Evolutionary conservation across 129 eudicot species (phyloP).

Genomic region (Solidago caesia): DNA sequence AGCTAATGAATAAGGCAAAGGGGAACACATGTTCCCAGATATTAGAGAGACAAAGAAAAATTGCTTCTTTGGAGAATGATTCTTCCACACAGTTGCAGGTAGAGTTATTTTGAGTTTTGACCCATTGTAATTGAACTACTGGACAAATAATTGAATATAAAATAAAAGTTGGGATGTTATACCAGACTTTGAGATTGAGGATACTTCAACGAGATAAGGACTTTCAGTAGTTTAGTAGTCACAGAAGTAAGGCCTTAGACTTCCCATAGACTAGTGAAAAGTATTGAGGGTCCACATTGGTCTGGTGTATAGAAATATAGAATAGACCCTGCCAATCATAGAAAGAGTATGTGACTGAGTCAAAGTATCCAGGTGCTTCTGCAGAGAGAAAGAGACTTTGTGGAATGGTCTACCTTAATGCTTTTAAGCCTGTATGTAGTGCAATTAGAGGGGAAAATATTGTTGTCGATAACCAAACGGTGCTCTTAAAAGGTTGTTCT

Average conservation of each 20-base stretch:
- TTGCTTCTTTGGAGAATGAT: slow-evolving; percentile 59
- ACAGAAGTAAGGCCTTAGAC: slow-evolving; percentile 1
- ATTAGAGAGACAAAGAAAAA: slow-evolving; percentile 64
- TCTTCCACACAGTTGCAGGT: slow-evolving; percentile 73
- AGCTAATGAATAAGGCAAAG: slow-evolving; percentile 53
- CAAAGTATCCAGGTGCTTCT: too few species aligned
- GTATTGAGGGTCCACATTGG: background rate
- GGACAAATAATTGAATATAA: background rate
- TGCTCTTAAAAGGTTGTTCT: too few species aligned
- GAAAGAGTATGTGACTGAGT: too few species aligned
- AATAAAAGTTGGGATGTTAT: background rate
- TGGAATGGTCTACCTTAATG: too few species aligned
- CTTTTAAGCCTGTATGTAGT: too few species aligned
- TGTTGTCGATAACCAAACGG: too few species aligned
- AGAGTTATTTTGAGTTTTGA: slow-evolving; percentile 10
- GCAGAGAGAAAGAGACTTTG: too few species aligned
- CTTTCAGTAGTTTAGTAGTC: background rate
- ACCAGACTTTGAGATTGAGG: background rate
- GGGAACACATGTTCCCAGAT: slow-evolving; percentile 62
- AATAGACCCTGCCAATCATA: background rate
- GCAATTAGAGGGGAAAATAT: too few species aligned
- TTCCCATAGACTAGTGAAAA: background rate
- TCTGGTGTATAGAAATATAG: background rate
- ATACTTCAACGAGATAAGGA: background rate
- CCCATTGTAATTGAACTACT: background rate